Conservation (phyloP, 176 grass and related monocot genomes). For the Carex cristatella region DNA sequence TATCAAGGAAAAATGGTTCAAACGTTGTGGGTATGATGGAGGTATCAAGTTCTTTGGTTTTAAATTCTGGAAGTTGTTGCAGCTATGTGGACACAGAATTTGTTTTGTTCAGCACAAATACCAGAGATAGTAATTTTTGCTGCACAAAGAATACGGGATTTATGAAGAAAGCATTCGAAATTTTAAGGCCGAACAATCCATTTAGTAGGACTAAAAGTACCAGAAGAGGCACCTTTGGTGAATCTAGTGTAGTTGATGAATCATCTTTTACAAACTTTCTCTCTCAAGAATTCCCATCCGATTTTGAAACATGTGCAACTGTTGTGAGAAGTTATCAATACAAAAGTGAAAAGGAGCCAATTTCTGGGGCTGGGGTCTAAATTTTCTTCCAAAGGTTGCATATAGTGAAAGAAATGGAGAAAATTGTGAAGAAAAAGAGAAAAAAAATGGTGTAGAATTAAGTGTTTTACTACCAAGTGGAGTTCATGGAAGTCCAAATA, state of each 20-base stretch:
- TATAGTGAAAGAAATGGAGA: neutral
- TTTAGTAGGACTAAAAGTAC: conserved; percentile 4
- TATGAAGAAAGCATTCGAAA: conserved; percentile 15
- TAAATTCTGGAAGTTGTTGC: conserved; percentile 6
- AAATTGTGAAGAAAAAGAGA: neutral
- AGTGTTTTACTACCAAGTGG: conserved; percentile 32
- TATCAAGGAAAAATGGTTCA: neutral
- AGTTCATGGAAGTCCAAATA: conserved; percentile 31
- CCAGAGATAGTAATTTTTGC: neutral
- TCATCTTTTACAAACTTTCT: neutral
- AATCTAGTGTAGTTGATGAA: conserved; percentile 24
- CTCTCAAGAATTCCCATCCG: conserved; percentile 21
- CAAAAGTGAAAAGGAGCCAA: neutral
- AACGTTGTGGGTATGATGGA: conserved; percentile 34
- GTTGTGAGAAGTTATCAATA: conserved; percentile 23
- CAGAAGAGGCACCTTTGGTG: conserved; percentile 14
- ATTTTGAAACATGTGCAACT: conserved; percentile 34
- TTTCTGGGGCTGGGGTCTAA: conserved; percentile 42
- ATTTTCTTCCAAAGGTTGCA: conserved; percentile 30
- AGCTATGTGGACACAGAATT: conserved; percentile 33
- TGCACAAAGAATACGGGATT: neutral
- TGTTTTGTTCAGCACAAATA: conserved; percentile 25
- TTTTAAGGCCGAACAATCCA: conserved; percentile 18
- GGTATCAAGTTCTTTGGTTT: conserved; percentile 31
- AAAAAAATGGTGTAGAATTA: conserved; percentile 2